A percentile compares a stretch with the other conserved stretches of the same genome.
Evolutionary conservation across 2,329 filamentous ascomycete genomes (phyloP).

Genomic region (Aspergillus ochraceus): DNA sequence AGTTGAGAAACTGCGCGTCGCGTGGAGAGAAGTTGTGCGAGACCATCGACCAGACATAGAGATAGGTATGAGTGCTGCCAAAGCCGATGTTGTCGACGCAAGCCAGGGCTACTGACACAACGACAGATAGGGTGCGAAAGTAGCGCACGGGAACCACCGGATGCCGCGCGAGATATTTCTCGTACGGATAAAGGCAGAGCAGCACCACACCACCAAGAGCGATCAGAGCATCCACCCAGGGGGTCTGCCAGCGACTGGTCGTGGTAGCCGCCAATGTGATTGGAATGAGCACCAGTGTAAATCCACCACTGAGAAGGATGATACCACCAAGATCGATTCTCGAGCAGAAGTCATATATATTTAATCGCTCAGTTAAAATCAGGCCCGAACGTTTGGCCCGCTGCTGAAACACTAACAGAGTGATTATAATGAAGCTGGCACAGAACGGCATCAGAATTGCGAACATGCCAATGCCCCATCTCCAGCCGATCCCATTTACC

Average conservation of each 20-base stretch:
- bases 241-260: constrained; percentile 45
- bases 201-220: constrained; percentile 45
- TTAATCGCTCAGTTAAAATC: constrained; percentile 25
- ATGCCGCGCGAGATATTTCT: constrained; percentile 45
- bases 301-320: constrained; percentile 50
- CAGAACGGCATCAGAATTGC: constrained; percentile 44
- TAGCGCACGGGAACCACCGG: constrained; percentile 50
- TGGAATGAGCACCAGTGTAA: constrained; percentile 51
- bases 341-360: constrained; percentile 30
- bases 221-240: constrained; percentile 49
- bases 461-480: constrained; percentile 49
- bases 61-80: constrained; percentile 48
- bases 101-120: constrained; percentile 42
- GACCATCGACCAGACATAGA: constrained; percentile 50
- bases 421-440: constrained; percentile 37
- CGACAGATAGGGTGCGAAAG: constrained; percentile 46
- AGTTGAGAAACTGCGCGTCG: constrained; percentile 46
- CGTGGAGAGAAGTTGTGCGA: constrained; percentile 43
- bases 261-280: constrained; percentile 48
- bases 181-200: constrained; percentile 49
- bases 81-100: constrained; percentile 48
- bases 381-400: constrained; percentile 32
- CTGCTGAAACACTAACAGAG: constrained; percentile 39
- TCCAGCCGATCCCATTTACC: constrained; percentile 43
- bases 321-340: constrained; percentile 44